Percentiles rank a stretch among this genome's conserved stretches.
Conservation (phyloP, 345 rosid genomes). For the Melaleuca alternifolia region DNA sequence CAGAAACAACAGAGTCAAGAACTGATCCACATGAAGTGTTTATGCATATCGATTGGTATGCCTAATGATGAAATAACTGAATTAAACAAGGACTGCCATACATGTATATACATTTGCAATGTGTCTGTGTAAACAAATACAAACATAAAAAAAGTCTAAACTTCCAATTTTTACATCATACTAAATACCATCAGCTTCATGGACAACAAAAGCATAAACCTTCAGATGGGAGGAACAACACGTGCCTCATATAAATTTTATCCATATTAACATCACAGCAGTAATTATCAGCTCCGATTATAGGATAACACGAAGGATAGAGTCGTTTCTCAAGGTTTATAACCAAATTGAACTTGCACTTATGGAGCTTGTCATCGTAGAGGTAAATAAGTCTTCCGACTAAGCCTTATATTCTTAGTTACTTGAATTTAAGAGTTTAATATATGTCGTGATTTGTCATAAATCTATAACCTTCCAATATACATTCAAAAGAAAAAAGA, state of each 20-base stretch:
- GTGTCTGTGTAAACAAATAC: neutral
- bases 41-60: neutral
- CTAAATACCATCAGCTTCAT: neutral
- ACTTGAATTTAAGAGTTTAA: neutral
- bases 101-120: neutral
- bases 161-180: neutral
- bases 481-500: neutral
- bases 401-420: neutral
- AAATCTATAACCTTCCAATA: neutral
- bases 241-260: neutral
- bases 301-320: neutral
- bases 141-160: neutral
- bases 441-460: neutral
- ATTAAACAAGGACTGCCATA: neutral
- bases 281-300: neutral
- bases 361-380: neutral
- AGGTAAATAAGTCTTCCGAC: neutral
- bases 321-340: neutral
- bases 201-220: neutral
- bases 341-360: neutral
- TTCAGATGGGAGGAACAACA: neutral
- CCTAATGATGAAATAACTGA: neutral
- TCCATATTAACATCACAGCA: neutral
- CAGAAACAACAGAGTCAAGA: slow-evolving; percentile 7
- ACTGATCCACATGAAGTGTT: neutral